Evolutionary conservation across 768 basidiomycete genomes (phyloP), one percentile per base, ranked within the genome.

Genomic region (Lactifluus echinatus): DNA sequence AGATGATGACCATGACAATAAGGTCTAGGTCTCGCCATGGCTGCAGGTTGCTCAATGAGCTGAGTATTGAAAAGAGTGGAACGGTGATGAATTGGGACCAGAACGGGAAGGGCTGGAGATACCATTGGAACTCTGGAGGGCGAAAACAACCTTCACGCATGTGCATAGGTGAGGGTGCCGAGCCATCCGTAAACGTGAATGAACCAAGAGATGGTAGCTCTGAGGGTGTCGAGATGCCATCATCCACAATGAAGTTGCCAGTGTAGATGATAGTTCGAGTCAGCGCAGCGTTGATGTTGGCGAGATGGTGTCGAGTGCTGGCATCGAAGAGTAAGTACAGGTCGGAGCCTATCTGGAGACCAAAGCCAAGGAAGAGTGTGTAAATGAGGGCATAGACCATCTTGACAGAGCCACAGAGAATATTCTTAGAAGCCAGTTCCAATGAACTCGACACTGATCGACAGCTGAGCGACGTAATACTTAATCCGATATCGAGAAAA

Each of bases 331-430:
- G 76, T 33, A 87, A 80, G 65, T 82, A 90, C 29, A 91, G 74
- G 65, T 91, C 89, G 26, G 84, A 87, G 43, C 89, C 89, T 54
- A 92, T 87, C 64, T 89, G 87, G 33, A 92, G 74, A 50, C 87
- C 88, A 66, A 92, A 91, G 2, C 89, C 89, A 66, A 92, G 69
- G 67, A 90, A 92, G 7, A 91, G 72, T 0, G 89, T 89, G 64
- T 90, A 91, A 31, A 92, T 89, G 59, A 92, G 75, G n/a, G 89
- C 87, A 59, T 89, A 90, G 17, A 91, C 87, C 84, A 92, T 87
- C 70, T 88, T 88, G 59, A 90, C 87, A 59, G 86, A 85, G 34
- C 89, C 89, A 56, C 83, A 85, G 2, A 89, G 80, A 28, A 91
- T 89, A 61, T 91, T 92, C 69, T 88, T 89, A 1, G 89, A 90